These are phyloP conservation scores for Mycena alexandri DNA, from an alignment of 768 basidiomycete genomes.

Conservation along the genomic window DNA sequence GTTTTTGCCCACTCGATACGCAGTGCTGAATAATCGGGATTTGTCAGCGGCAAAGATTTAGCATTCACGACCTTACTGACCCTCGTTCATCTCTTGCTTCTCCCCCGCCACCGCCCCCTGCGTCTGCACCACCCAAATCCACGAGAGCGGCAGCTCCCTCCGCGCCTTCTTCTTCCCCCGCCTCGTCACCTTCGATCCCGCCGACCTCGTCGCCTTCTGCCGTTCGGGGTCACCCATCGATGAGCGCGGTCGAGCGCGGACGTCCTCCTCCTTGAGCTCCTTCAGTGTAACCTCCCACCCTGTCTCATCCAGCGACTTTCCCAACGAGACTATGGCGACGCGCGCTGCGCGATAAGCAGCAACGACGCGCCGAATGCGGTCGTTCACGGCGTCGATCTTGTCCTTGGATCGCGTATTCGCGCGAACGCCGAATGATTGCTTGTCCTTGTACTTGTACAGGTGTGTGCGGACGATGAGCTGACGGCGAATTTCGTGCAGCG, in stretches of 20 bases:
- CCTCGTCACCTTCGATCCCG: background rate
- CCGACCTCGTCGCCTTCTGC: background rate
- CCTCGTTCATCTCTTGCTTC: conserved; percentile 18
- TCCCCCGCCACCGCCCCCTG: background rate
- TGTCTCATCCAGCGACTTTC: background rate
- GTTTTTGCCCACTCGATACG: conserved; percentile 25
- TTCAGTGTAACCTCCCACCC: conserved; percentile 6
- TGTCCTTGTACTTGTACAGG: conserved; percentile 32
- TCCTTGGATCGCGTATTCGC: conserved; percentile 7
- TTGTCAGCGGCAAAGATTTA: too few species aligned
- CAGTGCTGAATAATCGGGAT: conserved; percentile 21
- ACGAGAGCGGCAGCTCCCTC: conserved; percentile 10
- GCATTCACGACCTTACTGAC: too few species aligned
- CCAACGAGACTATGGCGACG: background rate
- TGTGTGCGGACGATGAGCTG: conserved; percentile 33
- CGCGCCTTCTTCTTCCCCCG: background rate
- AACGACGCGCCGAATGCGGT: background rate
- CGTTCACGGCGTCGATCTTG: conserved; percentile 9
- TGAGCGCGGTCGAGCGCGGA: background rate
- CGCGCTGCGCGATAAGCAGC: conserved; percentile 8
- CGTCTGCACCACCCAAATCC: conserved; percentile 6
- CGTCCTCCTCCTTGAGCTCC: conserved; percentile 18
- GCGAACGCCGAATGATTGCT: background rate
- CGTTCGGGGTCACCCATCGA: background rate
- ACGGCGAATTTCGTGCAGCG: conserved; percentile 33